Conservation (phyloP, 2,329 filamentous ascomycete genomes). For the Aspergillus persii region DNA sequence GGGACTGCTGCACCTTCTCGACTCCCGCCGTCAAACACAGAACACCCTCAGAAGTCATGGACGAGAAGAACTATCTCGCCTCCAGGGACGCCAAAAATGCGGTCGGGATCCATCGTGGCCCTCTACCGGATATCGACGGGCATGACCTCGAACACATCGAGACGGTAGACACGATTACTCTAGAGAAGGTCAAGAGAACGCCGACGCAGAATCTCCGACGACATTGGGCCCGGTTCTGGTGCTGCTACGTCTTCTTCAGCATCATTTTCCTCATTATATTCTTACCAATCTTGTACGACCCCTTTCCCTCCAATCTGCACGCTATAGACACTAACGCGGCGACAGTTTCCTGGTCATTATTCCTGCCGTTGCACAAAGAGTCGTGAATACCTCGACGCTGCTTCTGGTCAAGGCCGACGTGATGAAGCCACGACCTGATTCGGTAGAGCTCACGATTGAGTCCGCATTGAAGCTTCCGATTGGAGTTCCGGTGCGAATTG, state of each 20-base stretch:
- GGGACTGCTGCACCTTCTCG: neutral
- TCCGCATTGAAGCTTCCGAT: constrained; percentile 38
- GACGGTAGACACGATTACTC: constrained; percentile 25
- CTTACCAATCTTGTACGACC: constrained; percentile 40
- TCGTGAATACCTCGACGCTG: constrained; percentile 37
- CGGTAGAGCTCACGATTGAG: constrained; percentile 32
- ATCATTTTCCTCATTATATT: constrained; percentile 41
- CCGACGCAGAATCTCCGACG: constrained; percentile 27
- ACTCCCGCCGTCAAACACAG: neutral
- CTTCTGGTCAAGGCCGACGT: constrained; percentile 36
- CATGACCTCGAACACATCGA: constrained; percentile 27
- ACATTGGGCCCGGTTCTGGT: constrained; percentile 42
- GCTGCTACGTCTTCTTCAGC: constrained; percentile 33
- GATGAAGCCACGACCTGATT: constrained; percentile 33
- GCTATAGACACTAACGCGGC: constrained; percentile 2
- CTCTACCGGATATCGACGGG: constrained; percentile 19
- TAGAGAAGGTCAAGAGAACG: constrained; percentile 24
- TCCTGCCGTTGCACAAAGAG: constrained; percentile 41
- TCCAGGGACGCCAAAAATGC: constrained; percentile 30
- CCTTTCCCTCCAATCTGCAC: neutral
- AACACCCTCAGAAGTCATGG: constrained; percentile 14
- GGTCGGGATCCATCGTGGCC: constrained; percentile 31
- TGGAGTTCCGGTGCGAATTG: constrained; percentile 36
- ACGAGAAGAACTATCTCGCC: constrained; percentile 26
- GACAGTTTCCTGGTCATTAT: constrained; percentile 40